These are phyloP conservation scores for Solanum lignicaule DNA, from an alignment of 257 asterid species.

Conservation along the genomic window DNA sequence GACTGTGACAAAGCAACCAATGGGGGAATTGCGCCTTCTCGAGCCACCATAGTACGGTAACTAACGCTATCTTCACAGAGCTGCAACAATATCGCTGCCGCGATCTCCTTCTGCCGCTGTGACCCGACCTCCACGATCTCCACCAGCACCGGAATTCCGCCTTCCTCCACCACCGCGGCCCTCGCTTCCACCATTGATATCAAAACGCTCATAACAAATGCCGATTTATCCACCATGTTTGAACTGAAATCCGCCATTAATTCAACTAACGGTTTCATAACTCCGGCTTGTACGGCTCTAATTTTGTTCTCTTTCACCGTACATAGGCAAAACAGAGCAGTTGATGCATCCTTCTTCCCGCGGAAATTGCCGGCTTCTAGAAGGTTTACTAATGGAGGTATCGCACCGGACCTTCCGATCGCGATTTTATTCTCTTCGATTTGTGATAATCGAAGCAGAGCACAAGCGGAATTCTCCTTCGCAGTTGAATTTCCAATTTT, in stretches of 20 bases:
- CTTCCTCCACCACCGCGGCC: constrained; percentile 84
- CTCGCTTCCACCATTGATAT: constrained; percentile 61
- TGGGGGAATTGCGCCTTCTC: constrained; percentile 98
- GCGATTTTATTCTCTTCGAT: constrained; percentile 50
- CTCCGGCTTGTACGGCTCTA: constrained; percentile 73
- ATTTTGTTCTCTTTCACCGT: constrained; percentile 73
- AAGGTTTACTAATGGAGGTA: constrained; percentile 59
- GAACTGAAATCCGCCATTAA: constrained; percentile 88
- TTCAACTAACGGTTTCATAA: constrained; percentile 86
- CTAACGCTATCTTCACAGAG: constrained; percentile 60
- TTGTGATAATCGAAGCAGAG: constrained; percentile 67
- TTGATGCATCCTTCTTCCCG: constrained; percentile 86
- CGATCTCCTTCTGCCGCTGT: constrained; percentile 93
- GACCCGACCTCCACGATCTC: constrained; percentile 92
- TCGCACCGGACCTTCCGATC: constrained; percentile 77
- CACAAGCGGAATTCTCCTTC: constrained; percentile 85
- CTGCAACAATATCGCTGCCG: constrained; percentile 62
- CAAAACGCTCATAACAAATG: constrained; percentile 57
- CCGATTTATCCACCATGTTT: constrained; percentile 90
- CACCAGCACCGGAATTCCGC: constrained; percentile 91
- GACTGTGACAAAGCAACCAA: constrained; percentile 80
- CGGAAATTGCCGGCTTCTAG: constrained; percentile 58
- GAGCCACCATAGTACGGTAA: constrained; percentile 79
- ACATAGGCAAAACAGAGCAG: constrained; percentile 77
- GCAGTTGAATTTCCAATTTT: constrained; percentile 54